A percentile compares a stretch with the other conserved stretches of the same genome.
These are phyloP conservation scores for Pseudogymnoascus sp. DNA, from an alignment of 2,329 filamentous ascomycete genomes.

Conservation along the genomic window DNA sequence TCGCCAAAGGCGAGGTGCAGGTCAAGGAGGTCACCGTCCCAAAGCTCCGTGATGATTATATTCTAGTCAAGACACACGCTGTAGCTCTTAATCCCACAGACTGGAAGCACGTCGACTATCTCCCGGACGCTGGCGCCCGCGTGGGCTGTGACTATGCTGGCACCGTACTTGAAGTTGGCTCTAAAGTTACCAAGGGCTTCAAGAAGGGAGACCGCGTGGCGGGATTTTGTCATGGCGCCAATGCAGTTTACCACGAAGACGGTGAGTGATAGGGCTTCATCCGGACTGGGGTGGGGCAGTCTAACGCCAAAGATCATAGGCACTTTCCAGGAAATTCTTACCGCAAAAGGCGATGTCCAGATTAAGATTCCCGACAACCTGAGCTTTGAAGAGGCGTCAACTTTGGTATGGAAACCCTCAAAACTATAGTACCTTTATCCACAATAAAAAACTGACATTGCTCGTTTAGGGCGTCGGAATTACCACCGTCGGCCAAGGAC, in stretches of 20 bases:
- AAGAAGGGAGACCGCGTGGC: conserved; percentile 41
- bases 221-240: conserved; percentile 32
- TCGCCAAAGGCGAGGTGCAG: conserved; percentile 15
- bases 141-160: conserved; percentile 42
- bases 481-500: conserved; percentile 39
- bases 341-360: conserved; percentile 32
- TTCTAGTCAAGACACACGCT: conserved; percentile 25
- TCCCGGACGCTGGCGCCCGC: conserved; percentile 18
- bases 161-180: conserved; percentile 39
- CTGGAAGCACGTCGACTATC: conserved; percentile 26
- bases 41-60: conserved; percentile 26
- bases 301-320: conserved; percentile 14
- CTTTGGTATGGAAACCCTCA: conserved; percentile 14
- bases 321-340: conserved; percentile 21
- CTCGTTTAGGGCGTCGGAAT: conserved; percentile 18
- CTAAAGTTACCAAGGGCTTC: conserved; percentile 34
- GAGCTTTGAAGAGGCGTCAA: conserved; percentile 39
- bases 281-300: conserved; percentile 9
- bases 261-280: conserved; percentile 35
- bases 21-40: conserved; percentile 21
- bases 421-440: neutral
- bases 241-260: conserved; percentile 32
- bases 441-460: neutral
- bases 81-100: conserved; percentile 28
- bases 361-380: conserved; percentile 39